A percentile compares a stretch with the other conserved stretches of the same genome.
Conservation (phyloP, 2,329 filamentous ascomycete species). For the Microdochium bolleyi region DNA sequence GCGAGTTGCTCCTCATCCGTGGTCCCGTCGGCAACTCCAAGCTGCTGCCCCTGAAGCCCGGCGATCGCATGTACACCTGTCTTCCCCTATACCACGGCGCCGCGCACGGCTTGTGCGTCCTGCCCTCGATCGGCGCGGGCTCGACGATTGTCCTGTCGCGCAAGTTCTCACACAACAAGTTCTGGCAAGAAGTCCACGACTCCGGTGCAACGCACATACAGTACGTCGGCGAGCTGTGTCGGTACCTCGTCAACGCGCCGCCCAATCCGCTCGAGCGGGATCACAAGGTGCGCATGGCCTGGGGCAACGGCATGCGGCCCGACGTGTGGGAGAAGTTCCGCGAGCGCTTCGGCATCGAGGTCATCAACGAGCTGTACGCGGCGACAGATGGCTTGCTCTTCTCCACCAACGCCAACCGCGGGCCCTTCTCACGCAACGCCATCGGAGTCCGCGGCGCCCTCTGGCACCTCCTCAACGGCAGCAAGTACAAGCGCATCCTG, state of each 20-base stretch:
- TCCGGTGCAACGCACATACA: constrained; percentile 60
- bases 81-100: constrained; percentile 76
- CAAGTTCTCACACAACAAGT: constrained; percentile 60
- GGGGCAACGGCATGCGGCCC: constrained; percentile 58
- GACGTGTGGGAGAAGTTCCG: constrained; percentile 61
- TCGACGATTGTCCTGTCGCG: constrained; percentile 52
- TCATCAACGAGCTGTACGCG: constrained; percentile 67
- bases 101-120: constrained; percentile 47
- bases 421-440: constrained; percentile 51
- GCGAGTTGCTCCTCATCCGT: constrained; percentile 14
- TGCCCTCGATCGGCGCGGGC: constrained; percentile 37
- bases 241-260: constrained; percentile 64
- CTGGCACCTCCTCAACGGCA: constrained; percentile 39
- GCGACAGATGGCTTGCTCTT: constrained; percentile 63
- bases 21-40: constrained; percentile 5
- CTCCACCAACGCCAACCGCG: constrained; percentile 47
- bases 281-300: constrained; percentile 50
- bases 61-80: constrained; percentile 63
- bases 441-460: constrained; percentile 64
- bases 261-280: constrained; percentile 48
- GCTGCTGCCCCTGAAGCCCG: constrained; percentile 10
- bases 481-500: constrained; percentile 56
- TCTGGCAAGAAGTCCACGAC: constrained; percentile 65
- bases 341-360: constrained; percentile 51
- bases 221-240: constrained; percentile 71